Base-by-base conservation (phyloP, 2,329 filamentous ascomycete genomes). In the Monosporascus cannonballus region DNA sequence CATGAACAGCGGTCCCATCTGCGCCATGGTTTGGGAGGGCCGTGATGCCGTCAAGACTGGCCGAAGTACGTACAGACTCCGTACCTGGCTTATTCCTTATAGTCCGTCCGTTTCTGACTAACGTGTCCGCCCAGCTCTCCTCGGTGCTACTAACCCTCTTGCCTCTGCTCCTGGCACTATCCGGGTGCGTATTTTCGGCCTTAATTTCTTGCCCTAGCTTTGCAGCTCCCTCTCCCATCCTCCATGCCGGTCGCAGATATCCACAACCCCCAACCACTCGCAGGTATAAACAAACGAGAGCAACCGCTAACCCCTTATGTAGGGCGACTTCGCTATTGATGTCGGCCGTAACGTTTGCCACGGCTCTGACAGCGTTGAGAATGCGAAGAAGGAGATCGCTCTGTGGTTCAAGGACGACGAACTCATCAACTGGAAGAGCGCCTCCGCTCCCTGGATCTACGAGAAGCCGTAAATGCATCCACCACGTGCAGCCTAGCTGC, bases 11-110 rank as follows among this genome's bases (percentile, higher is more conserved):
- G 94, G 94, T 74, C 94, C 94, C 74, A 93, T 99, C 80, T 87
- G 84, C 82, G 94, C 94, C 81, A 99, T 97, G 93, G 88, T 99
- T 78, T 99, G 94, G 94, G 92, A 99, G 79, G 94, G 94, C 73
- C 89, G 89, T 84, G 92, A 99, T 71, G 94, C 87, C 76, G 92
- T 96, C 84, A 97, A 97, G 89, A 96, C 92, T 66, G 94, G 94
- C 77, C 93, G 94, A 73, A 73, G 86, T 90, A 84, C 64, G 84
- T 79, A 59, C 1, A 48, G 27, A 47, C 25, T 25, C 22, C 41
- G 37, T 24, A 46, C 15, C 7, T 34, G 9, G 15, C 15, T 36
- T 11, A 49, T 34, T 20, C 24, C 3, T 45, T 30, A 18, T 25
- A 6, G 34, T n/a, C 20, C 11, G 4, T n/a, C 27, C n/a, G 7